Evolutionary conservation across 2,329 filamentous ascomycete species (phyloP).

Genomic region (Chrysoporthe deuterocubensis): DNA sequence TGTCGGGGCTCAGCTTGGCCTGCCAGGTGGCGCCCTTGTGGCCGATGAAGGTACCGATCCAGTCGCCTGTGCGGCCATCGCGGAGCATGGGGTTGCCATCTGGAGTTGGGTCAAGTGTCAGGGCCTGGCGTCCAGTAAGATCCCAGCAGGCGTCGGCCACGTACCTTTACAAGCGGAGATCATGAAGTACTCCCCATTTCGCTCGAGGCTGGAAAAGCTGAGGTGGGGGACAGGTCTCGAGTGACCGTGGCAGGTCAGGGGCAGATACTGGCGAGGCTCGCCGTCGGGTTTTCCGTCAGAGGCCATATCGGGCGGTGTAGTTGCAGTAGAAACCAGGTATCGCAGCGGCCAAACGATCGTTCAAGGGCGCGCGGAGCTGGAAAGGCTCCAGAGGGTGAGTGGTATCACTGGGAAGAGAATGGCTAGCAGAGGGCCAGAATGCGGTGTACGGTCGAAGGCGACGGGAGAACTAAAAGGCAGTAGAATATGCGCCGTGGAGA

Average conservation of each 20-base stretch:
- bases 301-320: slow-evolving; percentile 34
- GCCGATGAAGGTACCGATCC: slow-evolving; percentile 97
- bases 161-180: slow-evolving; percentile 91
- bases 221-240: slow-evolving; percentile 91
- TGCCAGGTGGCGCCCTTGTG: slow-evolving; percentile 99
- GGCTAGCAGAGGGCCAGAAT: slow-evolving; percentile 19
- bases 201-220: slow-evolving; percentile 82
- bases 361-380: slow-evolving; percentile 29
- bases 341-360: not conserved
- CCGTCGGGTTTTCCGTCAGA: slow-evolving; percentile 29
- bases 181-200: slow-evolving; percentile 85
- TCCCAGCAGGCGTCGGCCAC: slow-evolving; percentile 11
- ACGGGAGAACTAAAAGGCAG: not conserved
- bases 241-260: slow-evolving; percentile 92
- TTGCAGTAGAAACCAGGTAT: not conserved
- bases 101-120: slow-evolving; percentile 42
- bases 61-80: slow-evolving; percentile 93
- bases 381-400: slow-evolving; percentile 14
- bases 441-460: slow-evolving; percentile 25
- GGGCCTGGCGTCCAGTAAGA: not conserved
- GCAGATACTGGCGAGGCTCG: slow-evolving; percentile 67
- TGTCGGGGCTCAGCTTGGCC: slow-evolving; percentile 86
- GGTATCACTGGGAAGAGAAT: slow-evolving; percentile 11
- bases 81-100: slow-evolving; percentile 99
- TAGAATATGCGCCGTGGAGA: not conserved